Evolutionary conservation across 2,329 filamentous ascomycete genomes (phyloP), one percentile per base, ranked within the genome.

Genomic region (Fusarium gaditjirri): DNA sequence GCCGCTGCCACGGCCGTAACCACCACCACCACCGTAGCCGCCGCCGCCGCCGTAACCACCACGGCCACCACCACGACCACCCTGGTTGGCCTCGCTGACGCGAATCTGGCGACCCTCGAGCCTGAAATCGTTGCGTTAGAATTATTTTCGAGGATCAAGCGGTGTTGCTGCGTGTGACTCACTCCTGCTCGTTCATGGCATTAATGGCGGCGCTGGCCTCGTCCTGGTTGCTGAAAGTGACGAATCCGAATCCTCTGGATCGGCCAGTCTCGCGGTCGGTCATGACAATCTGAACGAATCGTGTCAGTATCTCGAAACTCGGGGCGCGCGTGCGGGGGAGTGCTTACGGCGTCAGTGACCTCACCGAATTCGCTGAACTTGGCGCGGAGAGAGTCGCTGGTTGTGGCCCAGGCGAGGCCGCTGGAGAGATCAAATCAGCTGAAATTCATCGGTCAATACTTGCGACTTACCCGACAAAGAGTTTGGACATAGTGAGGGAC

Each of bases 161-260:
- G 14, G 23, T 17, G 29, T 38, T 13, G 49, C 13, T 17, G 19
- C n/a, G 23, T n/a, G 19, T n/a, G 8, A 56, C 57, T 60, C 19
- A 60, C 57, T 60, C 57, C 35, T 60, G 57, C 11, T 55, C 31
- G 10, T 60, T 42, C 47, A 55, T 9, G 3, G 25, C 19, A 4
- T 27, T 19, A 23, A 60, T 60, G 11, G 57, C 57, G 10, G 36
- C 23, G 8, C 2, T 10, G 21, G 57, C 57, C 5, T 54, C 23
- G 6, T 60, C 47, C 14, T 42, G 36, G n/a, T 9, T 21, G 42
- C 6, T 4, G 47, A 42, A 60, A 8, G 57, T 60, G n/a, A 60
- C 47, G 31, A 60, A 60, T 41, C 57, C 57, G 49, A 60, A 60
- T n/a, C 57, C 57, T 23, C 57, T 35, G 7, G 57, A 60, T n/a